Percentiles rank a stretch among this genome's conserved stretches.
Conservation (phyloP, 2,329 filamentous ascomycete species). For the Apiospora hydei region DNA sequence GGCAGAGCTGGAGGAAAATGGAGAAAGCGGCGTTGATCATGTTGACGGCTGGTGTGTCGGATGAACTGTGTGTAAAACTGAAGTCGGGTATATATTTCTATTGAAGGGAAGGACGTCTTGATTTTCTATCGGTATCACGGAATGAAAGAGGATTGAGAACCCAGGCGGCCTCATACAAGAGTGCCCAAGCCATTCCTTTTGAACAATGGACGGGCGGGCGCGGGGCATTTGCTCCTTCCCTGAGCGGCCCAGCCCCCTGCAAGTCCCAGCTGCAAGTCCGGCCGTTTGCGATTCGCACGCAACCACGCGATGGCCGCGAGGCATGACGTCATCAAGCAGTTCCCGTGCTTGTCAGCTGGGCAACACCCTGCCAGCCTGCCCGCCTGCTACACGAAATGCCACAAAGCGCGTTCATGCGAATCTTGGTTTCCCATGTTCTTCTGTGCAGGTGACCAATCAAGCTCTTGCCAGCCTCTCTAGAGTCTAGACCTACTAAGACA, state of each 20-base stretch:
- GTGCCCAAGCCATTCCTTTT: background rate
- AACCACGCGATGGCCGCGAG: slow-evolving; percentile 16
- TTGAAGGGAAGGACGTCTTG: background rate
- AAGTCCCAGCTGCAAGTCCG: background rate
- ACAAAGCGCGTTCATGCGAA: background rate
- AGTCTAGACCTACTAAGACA: background rate
- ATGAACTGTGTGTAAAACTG: background rate
- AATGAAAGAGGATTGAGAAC: too few relatives aligned
- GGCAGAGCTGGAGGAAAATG: slow-evolving; percentile 60
- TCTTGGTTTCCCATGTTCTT: background rate
- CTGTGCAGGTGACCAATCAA: background rate
- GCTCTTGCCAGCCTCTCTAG: background rate
- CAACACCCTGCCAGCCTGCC: background rate
- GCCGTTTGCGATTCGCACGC: slow-evolving; percentile 1
- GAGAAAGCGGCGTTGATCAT: slow-evolving; percentile 47
- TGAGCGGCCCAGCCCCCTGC: background rate
- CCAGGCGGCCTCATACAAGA: background rate
- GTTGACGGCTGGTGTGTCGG: background rate
- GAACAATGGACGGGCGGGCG: background rate
- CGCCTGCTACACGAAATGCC: slow-evolving; percentile 1
- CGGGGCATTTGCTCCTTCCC: slow-evolving; percentile 16
- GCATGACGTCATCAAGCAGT: slow-evolving; percentile 9
- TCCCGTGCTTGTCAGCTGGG: background rate
- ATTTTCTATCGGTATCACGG: background rate
- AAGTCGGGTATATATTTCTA: background rate